These are phyloP conservation scores for Leccinum fallax DNA, from an alignment of 1,284 basidiomycete species.

Conservation along the genomic window DNA sequence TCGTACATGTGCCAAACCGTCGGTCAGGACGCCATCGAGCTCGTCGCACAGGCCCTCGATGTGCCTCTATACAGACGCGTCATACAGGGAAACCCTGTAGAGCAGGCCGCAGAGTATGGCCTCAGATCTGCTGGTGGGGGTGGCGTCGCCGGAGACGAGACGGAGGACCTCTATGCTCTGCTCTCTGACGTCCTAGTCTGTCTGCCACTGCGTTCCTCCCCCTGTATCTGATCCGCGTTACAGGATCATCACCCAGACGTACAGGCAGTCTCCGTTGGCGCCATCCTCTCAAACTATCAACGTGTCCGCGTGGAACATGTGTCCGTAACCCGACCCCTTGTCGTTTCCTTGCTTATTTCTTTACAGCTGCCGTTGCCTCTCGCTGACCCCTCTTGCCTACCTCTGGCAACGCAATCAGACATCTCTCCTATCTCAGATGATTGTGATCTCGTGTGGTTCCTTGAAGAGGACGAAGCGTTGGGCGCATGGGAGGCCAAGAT, in stretches of 20 bases:
- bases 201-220: constrained; percentile 12
- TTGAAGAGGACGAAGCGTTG: constrained; percentile 24
- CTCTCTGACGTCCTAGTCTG: constrained; percentile 78
- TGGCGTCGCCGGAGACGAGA: constrained; percentile 85
- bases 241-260: constrained; percentile 82
- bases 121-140: constrained; percentile 48
- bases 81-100: constrained; percentile 82
- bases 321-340: constrained; percentile 44
- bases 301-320: constrained; percentile 97
- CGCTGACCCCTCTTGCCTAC: constrained; percentile 82
- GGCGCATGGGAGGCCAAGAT: constrained; percentile 56
- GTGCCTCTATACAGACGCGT: constrained; percentile 84
- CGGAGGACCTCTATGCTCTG: constrained; percentile 89
- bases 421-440: constrained; percentile 87
- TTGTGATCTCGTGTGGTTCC: constrained; percentile 38
- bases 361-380: constrained; percentile 77
- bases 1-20: constrained; percentile 99
- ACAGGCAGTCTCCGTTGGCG: constrained; percentile 90
- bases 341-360: constrained; percentile 13
- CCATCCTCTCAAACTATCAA: constrained; percentile 98
- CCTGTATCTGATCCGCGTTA: constrained; percentile 3
- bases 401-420: constrained; percentile 94
- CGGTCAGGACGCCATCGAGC: constrained; percentile 90
- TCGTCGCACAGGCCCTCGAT: constrained; percentile 83
- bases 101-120: constrained; percentile 88